phyloP scores from a whole-genome alignment of 257 asterid genomes.

The Mitragyna speciosa region DNA sequence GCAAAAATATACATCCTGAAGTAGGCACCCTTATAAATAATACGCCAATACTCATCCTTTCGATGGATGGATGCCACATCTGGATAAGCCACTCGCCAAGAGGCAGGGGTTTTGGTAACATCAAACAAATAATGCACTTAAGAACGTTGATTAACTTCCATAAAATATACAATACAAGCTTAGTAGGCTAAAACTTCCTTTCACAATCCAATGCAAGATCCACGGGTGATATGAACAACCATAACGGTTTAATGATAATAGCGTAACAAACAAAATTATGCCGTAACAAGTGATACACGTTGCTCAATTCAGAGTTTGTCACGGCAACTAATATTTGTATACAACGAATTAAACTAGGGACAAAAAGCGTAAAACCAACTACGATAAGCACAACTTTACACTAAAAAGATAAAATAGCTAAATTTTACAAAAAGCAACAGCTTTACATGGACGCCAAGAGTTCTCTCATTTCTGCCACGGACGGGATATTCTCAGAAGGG shows the following conservation, averaged over 20 bases:
- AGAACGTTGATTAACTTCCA: neutral
- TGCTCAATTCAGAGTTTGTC: neutral
- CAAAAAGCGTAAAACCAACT: neutral
- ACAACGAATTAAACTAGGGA: neutral
- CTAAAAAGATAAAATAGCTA: neutral
- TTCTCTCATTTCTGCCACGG: slow-evolving; percentile 71
- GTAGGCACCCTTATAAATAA: no score
- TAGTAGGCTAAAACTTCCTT: neutral
- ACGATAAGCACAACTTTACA: slow-evolving; percentile 9
- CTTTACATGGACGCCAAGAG: slow-evolving; percentile 76
- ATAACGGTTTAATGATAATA: neutral
- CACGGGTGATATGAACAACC: neutral
- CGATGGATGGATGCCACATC: neutral
- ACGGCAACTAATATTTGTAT: neutral
- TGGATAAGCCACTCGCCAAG: neutral
- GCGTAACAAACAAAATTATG: neutral
- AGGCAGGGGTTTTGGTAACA: neutral
- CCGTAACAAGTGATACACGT: neutral
- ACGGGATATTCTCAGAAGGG: slow-evolving; percentile 78
- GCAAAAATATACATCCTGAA: no score
- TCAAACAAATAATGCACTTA: neutral
- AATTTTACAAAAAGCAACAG: slow-evolving; percentile 10
- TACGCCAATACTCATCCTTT: no score
- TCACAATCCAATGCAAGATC: neutral
- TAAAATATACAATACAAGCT: neutral